A percentile compares a stretch with the other conserved stretches of the same genome.
Evolutionary conservation across 1,284 basidiomycete species (phyloP).

Genomic region (Wolfiporia cocos): DNA sequence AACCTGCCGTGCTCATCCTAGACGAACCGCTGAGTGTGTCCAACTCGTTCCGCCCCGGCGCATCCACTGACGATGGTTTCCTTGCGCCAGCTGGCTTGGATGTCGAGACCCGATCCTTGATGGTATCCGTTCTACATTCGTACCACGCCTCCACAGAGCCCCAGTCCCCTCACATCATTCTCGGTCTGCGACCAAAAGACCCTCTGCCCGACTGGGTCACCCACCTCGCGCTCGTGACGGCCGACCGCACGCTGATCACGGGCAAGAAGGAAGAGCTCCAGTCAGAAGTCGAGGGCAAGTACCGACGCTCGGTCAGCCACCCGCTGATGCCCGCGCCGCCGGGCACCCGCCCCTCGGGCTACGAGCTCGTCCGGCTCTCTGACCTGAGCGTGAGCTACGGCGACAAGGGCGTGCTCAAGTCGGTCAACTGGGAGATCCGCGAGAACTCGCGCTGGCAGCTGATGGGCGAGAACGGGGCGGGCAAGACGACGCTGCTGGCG

Average conservation of each 20-base stretch:
- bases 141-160: constrained; percentile 49
- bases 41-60: constrained; percentile 5
- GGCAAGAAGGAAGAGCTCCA: constrained; percentile 22
- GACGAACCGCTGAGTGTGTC: constrained; percentile 80
- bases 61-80: constrained; percentile 4
- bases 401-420: constrained; percentile 53
- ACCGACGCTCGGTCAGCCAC: not conserved
- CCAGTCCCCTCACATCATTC: constrained; percentile 48
- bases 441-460: constrained; percentile 86
- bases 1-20: constrained; percentile 70
- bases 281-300: not conserved
- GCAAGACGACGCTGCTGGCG: constrained; percentile 94
- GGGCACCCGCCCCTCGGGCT: constrained; percentile 8
- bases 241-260: constrained; percentile 22
- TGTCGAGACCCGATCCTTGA: constrained; percentile 45
- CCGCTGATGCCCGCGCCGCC: not conserved
- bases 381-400: constrained; percentile 14
- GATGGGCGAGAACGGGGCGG: constrained; percentile 85
- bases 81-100: constrained; percentile 69
- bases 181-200: constrained; percentile 80
- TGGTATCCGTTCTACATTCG: constrained; percentile 51
- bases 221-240: constrained; percentile 60
- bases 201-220: constrained; percentile 80
- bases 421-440: constrained; percentile 76
- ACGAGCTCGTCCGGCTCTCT: constrained; percentile 12